phyloP scores from a whole-genome alignment of 1,284 basidiomycete species.

The Mycena sp. region DNA sequence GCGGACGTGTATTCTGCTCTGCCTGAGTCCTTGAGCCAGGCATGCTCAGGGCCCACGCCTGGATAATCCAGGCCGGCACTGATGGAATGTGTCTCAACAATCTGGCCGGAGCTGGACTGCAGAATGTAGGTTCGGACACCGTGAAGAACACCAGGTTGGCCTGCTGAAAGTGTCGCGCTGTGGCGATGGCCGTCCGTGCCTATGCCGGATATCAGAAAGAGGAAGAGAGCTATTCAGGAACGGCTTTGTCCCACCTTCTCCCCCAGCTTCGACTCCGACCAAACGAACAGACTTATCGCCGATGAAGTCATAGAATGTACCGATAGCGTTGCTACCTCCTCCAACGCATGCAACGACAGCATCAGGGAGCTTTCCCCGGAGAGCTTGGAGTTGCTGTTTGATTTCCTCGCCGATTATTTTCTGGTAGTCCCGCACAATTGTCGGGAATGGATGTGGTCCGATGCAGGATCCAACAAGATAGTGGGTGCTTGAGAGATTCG shows the following conservation, averaged over 20 bases:
- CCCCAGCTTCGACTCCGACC: conserved; percentile 95
- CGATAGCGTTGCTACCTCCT: conserved; percentile 97
- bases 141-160: conserved; percentile 94
- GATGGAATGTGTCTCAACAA: conserved; percentile 97
- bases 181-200: conserved; percentile 87
- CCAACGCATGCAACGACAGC: conserved; percentile 97
- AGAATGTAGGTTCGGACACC: conserved; percentile 96
- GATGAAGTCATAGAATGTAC: conserved; percentile 96
- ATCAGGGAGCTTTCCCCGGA: conserved; percentile 89
- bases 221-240: neutral
- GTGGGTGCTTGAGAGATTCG: conserved; percentile 92
- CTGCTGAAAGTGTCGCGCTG: conserved; percentile 92
- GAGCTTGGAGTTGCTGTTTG: conserved; percentile 84
- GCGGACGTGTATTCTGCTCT: conserved; percentile 94
- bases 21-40: conserved; percentile 94
- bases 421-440: conserved; percentile 98
- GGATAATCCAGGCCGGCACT: conserved; percentile 95
- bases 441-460: conserved; percentile 99
- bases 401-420: conserved; percentile 96
- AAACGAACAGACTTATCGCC: conserved; percentile 84
- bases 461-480: conserved; percentile 98
- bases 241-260: conserved; percentile 74
- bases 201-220: conserved; percentile 35
- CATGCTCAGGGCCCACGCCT: conserved; percentile 97
- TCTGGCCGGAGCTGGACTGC: conserved; percentile 90